A percentile compares a stretch with the other conserved stretches of the same genome.
Evolutionary conservation across 1,284 basidiomycete species (phyloP).

Genomic region (Cryptococcus sp.): DNA sequence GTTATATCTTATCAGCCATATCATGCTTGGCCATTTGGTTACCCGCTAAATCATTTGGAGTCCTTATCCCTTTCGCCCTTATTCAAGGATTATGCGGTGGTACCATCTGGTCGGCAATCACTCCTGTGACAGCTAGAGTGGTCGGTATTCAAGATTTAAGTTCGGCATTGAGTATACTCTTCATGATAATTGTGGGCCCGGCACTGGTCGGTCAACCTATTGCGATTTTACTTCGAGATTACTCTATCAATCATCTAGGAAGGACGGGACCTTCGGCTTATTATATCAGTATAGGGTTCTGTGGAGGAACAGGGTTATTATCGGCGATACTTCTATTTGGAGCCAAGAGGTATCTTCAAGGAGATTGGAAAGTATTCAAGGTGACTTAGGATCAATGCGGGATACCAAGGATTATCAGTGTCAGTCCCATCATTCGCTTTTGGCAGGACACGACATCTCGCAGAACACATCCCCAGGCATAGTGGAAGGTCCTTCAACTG

Average conservation of each 20-base stretch:
- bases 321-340: constrained; percentile 33
- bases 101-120: constrained; percentile 44
- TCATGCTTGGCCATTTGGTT: constrained; percentile 49
- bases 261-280: constrained; percentile 38
- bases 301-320: constrained; percentile 39
- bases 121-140: constrained; percentile 42
- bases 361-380: constrained; percentile 30
- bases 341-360: constrained; percentile 43
- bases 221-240: constrained; percentile 44
- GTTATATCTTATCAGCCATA: constrained; percentile 45
- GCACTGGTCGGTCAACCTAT: constrained; percentile 46
- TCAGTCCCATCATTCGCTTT: too few species aligned
- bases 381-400: constrained; percentile 2
- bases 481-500: too few species aligned
- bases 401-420: too few species aligned
- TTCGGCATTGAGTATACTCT: constrained; percentile 47
- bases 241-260: constrained; percentile 32
- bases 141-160: constrained; percentile 48
- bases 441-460: too few species aligned
- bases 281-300: constrained; percentile 45
- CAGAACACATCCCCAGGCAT: too few species aligned
- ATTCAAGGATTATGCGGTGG: constrained; percentile 47
- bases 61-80: constrained; percentile 47
- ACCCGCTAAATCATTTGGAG: constrained; percentile 40
- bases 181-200: constrained; percentile 40